Evolutionary conservation across 768 basidiomycete species (phyloP).

Genomic region (Dentipellis fragilis): DNA sequence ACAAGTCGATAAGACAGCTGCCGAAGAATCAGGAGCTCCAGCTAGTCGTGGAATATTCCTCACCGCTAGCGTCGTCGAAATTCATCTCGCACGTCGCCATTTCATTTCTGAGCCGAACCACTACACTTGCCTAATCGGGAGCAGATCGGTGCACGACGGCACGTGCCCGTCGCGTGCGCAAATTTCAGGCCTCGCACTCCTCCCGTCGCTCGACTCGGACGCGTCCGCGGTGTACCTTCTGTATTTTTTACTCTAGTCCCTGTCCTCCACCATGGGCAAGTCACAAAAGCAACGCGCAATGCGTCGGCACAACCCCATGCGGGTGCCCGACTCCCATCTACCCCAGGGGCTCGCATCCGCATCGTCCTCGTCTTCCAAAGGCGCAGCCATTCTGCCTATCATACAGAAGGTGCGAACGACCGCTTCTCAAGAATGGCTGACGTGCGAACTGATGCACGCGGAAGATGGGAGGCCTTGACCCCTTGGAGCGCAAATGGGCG

Average conservation of each 20-base stretch:
- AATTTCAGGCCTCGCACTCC: not conserved
- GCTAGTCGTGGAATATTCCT: no score
- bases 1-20: no score
- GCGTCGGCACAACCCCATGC: constrained; percentile 88
- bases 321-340: constrained; percentile 89
- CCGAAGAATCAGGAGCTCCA: no score
- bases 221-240: not conserved
- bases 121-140: not conserved
- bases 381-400: constrained; percentile 75
- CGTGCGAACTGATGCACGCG: not conserved
- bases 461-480: constrained; percentile 70
- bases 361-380: constrained; percentile 63
- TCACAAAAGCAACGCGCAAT: constrained; percentile 79
- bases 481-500: constrained; percentile 85
- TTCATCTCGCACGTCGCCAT: not conserved
- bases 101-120: not conserved
- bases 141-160: not conserved
- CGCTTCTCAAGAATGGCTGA: not conserved
- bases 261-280: constrained; percentile 62
- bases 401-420: constrained; percentile 64
- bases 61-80: no score
- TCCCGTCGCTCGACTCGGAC: not conserved
- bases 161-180: not conserved
- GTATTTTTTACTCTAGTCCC: not conserved
- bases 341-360: constrained; percentile 74